These are phyloP conservation scores for Bassia scoparia DNA, from an alignment of 148 eudicot genomes.

Conservation along the genomic window DNA sequence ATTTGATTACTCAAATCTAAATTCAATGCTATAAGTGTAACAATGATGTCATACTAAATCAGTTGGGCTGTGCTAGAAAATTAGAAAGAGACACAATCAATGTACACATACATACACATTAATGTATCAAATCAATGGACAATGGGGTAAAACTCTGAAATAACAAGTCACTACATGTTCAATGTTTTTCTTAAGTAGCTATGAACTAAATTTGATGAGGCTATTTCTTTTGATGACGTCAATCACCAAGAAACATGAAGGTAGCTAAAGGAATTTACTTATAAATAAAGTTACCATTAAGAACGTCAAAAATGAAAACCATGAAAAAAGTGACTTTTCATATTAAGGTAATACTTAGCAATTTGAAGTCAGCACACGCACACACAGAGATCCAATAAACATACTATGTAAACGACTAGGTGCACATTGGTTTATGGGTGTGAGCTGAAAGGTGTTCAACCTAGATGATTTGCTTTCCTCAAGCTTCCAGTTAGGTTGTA, in stretches of 20 bases:
- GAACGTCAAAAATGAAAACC: neutral
- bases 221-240: neutral
- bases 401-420: too few species aligned
- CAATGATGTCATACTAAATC: neutral
- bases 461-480: too few species aligned
- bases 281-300: neutral
- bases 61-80: neutral
- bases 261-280: neutral
- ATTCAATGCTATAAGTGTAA: neutral
- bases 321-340: neutral
- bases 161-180: neutral
- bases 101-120: neutral
- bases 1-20: neutral
- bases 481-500: too few species aligned
- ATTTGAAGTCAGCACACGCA: neutral
- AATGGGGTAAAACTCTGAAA: neutral
- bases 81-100: neutral
- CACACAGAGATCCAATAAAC: too few species aligned
- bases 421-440: too few species aligned
- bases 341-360: neutral
- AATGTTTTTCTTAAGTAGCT: too few species aligned
- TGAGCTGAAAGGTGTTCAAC: too few species aligned
- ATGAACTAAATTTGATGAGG: neutral
- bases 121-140: neutral
- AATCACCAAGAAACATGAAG: neutral